Base-by-base conservation (phyloP, 2,329 filamentous ascomycete genomes). In the Sclerotinia borealis region DNA sequence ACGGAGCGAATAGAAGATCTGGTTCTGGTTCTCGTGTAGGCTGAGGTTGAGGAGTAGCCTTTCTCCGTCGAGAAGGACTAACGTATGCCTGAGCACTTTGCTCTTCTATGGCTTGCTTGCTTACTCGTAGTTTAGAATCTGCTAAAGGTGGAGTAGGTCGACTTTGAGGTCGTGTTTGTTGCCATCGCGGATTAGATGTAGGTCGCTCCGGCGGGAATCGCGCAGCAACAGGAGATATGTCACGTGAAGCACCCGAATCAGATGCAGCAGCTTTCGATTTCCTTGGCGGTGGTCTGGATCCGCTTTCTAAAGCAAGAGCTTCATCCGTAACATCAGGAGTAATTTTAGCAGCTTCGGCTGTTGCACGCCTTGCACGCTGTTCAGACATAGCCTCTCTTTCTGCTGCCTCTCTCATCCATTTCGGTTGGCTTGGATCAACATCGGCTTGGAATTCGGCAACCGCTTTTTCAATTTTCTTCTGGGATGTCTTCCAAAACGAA, bases 401-500 rank as follows among this genome's bases (percentile, higher is more conserved):
- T 22, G 67, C 67, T 2, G 81, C 79, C 25, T 72, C 70, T 70
- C 89, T 87, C 93, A 99, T 96, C 95, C 95, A 99, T 73, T 91
- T 95, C 0, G 95, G 95, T 73, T 96, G 91, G 72, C 76, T 90
- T 2, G 89, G 82, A 72, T 96, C 92, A 6, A 67, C 80, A n/a
- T 87, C 88, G 48, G 83, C 82, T 68, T 89, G 85, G 64, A 98
- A 90, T 19, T 99, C 95, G 10, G 92, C 87, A 39, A 98, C 90
- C 5, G 92, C 93, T 76, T 95, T 92, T 72, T 96, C 92, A 64
- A 98, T 85, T 74, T 91, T 93, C 77, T 96, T 99, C 73, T 93
- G 91, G 0, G 93, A 88, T 3, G 90, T 91, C 74, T 96, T 99
- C 95, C 95, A 99, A 0, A 98, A 78, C 0, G 91, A 93, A 69